These are phyloP conservation scores for Plicaturopsis crispa DNA, from an alignment of 768 basidiomycete species.

Conservation along the genomic window DNA sequence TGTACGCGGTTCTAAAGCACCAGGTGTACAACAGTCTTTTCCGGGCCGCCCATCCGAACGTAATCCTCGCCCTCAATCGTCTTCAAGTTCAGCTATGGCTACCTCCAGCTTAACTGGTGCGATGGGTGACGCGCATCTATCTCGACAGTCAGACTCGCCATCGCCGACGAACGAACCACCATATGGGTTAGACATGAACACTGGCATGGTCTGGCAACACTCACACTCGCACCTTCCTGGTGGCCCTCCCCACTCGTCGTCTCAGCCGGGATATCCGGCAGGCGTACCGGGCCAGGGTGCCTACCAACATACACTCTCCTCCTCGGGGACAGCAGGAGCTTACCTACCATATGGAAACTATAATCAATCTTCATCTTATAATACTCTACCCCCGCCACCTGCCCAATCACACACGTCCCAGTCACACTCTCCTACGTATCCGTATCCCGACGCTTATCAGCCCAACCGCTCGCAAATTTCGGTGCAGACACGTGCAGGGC, in stretches of 20 bases:
- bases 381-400: not conserved
- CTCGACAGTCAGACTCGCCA: constrained; percentile 19
- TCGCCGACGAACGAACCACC: constrained; percentile 13
- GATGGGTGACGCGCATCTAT: constrained; percentile 45
- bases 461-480: too few species aligned
- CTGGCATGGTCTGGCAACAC: not conserved
- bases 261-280: not conserved
- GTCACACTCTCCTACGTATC: too few species aligned
- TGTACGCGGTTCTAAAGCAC: constrained; percentile 1
- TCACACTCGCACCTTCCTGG: constrained; percentile 5
- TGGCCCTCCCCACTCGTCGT: not conserved
- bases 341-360: constrained; percentile 13
- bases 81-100: constrained; percentile 35
- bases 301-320: too few species aligned
- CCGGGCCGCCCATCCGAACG: constrained; percentile 17
- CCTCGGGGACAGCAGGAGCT: not conserved
- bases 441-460: too few species aligned
- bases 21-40: constrained; percentile 21
- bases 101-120: constrained; percentile 52
- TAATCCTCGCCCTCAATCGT: constrained; percentile 20
- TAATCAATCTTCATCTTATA: constrained; percentile 10
- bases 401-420: too few species aligned
- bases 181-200: constrained; percentile 2
- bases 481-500: too few species aligned
- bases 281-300: not conserved